Evolutionary conservation across 1,139 yeast species (phyloP), one percentile per base, ranked within the genome.

Genomic region (Pichia norvegensis): DNA sequence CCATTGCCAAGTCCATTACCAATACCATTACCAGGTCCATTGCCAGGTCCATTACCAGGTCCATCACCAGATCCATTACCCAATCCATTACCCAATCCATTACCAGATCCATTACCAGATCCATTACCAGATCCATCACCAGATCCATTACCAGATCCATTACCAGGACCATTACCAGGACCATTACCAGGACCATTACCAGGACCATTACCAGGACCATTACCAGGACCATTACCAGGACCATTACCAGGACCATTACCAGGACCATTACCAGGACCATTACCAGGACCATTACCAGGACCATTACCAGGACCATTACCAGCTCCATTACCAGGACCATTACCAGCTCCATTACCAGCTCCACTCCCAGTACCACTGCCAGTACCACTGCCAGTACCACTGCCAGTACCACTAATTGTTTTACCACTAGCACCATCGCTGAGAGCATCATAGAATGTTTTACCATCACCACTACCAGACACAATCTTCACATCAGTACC

Each of bases 131-230:
- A 29, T 9, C 42, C 44, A 37, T 6, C 22, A 10, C 41, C 41
- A 13, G 14, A 22, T 2, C 38, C 43, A 33, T n/a, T 41, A 4
- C 43, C 39, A 17, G 35, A 33, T 2, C 43, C 42, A 40, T 13
- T 40, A 7, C 42, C 42, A 33, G 23, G 14, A 6, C 42, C 42
- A 33, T 14, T 40, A 3, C 37, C 42, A 19, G 31, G 16, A 39
- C 49, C 45, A 22, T 20, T 38, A 20, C 47, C 47, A 25, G 36
- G n/a, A 41, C 43, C 47, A 29, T 2, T 43, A n/a, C 45, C 46
- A n/a, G 41, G 22, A 29, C 50, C 47, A 33, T 21, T 37, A 16
- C 38, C 42, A 40, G 22, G 33, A 4, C 33, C 42, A 40, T 4
- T 31, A 2, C 29, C 16, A 40, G 37, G 33, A 17, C 44, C 44